Percentiles rank a stretch among this genome's conserved stretches.
Conservation (phyloP, 805 yeast genomes). For the Wickerhamiella qilinensis region DNA sequence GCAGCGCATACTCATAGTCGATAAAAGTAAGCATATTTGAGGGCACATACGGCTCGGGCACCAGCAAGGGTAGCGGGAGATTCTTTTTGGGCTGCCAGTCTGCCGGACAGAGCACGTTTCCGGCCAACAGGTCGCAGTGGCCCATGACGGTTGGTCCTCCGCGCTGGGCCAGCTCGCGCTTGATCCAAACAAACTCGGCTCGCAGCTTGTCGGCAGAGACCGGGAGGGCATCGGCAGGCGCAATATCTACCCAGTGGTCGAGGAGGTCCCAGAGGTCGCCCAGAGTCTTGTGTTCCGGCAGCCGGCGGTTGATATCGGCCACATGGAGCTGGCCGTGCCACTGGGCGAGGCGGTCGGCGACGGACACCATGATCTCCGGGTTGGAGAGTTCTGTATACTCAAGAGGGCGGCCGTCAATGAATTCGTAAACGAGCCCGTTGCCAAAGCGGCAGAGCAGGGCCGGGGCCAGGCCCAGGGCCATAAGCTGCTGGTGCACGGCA, state of each 20-base stretch:
- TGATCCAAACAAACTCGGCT: slow-evolving; percentile 42
- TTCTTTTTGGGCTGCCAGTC: slow-evolving; percentile 14
- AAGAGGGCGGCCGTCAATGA: slow-evolving; percentile 45
- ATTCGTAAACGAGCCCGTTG: slow-evolving; percentile 62
- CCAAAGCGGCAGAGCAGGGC: slow-evolving; percentile 49
- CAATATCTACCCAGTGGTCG: slow-evolving; percentile 43
- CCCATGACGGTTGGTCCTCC: slow-evolving; percentile 42
- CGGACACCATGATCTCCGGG: slow-evolving; percentile 33
- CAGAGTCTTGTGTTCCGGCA: slow-evolving; percentile 15
- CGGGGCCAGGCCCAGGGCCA: slow-evolving; percentile 49
- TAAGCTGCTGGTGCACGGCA: slow-evolving; percentile 48
- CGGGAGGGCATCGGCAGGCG: slow-evolving; percentile 32
- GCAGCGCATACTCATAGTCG: slow-evolving; percentile 58
- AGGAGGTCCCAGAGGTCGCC: slow-evolving; percentile 43
- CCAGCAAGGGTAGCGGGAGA: not conserved
- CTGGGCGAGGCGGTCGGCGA: slow-evolving; percentile 51
- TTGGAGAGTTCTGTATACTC: slow-evolving; percentile 37
- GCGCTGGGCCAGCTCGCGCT: slow-evolving; percentile 23
- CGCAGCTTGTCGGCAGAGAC: slow-evolving; percentile 27
- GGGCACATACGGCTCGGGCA: slow-evolving; percentile 1
- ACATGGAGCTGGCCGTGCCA: slow-evolving; percentile 40
- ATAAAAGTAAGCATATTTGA: slow-evolving; percentile 32
- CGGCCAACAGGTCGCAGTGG: slow-evolving; percentile 61
- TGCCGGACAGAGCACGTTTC: slow-evolving; percentile 49
- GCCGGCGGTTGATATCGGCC: slow-evolving; percentile 19